phyloP scores from a whole-genome alignment of 257 asterid species.

The Ehretia macrophylla region DNA sequence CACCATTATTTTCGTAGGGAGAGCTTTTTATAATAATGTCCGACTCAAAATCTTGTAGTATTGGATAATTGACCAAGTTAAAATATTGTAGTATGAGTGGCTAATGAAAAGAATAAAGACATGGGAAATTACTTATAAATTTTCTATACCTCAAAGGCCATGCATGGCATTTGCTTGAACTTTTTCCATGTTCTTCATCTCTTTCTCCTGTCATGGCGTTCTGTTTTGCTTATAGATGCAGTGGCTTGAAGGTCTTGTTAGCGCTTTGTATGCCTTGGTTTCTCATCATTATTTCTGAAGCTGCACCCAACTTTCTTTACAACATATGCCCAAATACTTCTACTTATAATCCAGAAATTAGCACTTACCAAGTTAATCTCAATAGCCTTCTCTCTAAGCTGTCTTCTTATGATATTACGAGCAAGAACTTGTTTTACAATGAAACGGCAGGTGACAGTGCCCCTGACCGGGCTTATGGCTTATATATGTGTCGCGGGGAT shows the following conservation, averaged over 20 bases:
- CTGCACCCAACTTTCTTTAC: not conserved
- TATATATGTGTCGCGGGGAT: constrained; percentile 23
- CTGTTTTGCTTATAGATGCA: too few species aligned
- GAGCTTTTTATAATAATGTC: too few species aligned
- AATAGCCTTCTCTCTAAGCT: constrained; percentile 1
- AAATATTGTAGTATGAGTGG: too few species aligned
- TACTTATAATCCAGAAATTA: constrained; percentile 5
- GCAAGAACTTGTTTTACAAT: constrained; percentile 3
- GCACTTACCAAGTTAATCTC: constrained; percentile 12
- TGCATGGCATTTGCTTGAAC: too few species aligned
- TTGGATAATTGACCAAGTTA: too few species aligned
- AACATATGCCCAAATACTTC: not conserved
- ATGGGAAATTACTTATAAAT: too few species aligned
- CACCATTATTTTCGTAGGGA: too few species aligned
- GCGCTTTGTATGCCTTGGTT: not conserved
- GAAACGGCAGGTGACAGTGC: not conserved
- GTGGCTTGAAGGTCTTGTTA: not conserved
- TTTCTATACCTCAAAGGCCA: too few species aligned
- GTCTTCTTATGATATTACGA: not conserved
- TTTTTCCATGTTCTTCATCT: too few species aligned
- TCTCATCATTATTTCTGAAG: not conserved
- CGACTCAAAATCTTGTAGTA: too few species aligned
- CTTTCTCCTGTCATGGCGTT: too few species aligned
- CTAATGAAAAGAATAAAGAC: too few species aligned
- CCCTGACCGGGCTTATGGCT: not conserved